A percentile compares a stretch with the other conserved stretches of the same genome.
These are phyloP conservation scores for Colletotrichum siamense DNA, from an alignment of 2,329 filamentous ascomycete species.

Conservation along the genomic window DNA sequence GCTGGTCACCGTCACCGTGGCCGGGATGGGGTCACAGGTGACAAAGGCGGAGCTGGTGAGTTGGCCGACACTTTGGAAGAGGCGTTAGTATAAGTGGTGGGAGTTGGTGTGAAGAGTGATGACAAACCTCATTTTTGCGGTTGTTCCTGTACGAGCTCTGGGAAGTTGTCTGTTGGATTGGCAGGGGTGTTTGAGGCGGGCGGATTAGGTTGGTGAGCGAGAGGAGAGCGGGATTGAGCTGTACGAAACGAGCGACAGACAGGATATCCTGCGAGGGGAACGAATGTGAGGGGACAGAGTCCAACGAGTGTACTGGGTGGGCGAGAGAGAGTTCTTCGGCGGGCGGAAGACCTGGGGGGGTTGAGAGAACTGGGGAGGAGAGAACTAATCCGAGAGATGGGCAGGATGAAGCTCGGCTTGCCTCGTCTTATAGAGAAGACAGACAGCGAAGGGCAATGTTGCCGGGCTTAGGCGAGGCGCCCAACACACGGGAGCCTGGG, in stretches of 20 bases:
- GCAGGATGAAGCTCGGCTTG: neutral
- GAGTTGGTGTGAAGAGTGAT: neutral
- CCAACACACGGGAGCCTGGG: neutral
- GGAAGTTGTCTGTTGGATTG: neutral
- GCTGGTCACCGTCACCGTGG: conserved; percentile 26
- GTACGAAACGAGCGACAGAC: conserved; percentile 8
- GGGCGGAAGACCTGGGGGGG: neutral
- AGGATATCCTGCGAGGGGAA: neutral
- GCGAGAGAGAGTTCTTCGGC: neutral
- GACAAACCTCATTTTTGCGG: conserved; percentile 23
- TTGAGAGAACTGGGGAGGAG: neutral
- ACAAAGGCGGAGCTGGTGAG: conserved; percentile 34
- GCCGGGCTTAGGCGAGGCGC: neutral
- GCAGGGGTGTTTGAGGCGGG: neutral
- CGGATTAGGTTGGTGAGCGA: neutral
- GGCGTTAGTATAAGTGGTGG: conserved; percentile 23
- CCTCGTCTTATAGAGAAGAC: conserved; percentile 1
- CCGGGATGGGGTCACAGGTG: conserved; percentile 29
- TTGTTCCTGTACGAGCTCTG: neutral
- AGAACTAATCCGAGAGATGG: neutral
- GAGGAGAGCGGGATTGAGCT: neutral
- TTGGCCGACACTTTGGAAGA: conserved; percentile 28
- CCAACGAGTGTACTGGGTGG: neutral
- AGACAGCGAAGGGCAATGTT: neutral
- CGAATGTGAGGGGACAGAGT: conserved; percentile 9